These are phyloP conservation scores for Terfezia boudieri DNA, from an alignment of 495 filamentous ascomycete genomes.

Conservation along the genomic window DNA sequence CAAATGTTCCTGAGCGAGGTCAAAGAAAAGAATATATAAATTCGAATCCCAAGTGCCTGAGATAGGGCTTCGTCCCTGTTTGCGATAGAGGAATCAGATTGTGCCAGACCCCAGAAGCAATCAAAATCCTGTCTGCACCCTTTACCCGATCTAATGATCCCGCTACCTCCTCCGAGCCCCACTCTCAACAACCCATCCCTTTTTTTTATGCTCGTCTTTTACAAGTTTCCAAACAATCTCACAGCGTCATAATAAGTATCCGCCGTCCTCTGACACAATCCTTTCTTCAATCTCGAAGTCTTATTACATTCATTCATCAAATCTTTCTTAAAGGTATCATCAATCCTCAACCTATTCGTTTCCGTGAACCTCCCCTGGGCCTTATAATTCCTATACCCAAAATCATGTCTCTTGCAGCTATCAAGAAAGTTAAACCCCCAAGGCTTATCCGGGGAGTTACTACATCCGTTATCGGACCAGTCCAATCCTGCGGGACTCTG, in stretches of 20 bases:
- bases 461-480: conserved; percentile 26
- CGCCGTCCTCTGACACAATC: conserved; percentile 20
- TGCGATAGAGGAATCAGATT: no score
- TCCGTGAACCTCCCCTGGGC: conserved; percentile 23
- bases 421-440: conserved; percentile 24
- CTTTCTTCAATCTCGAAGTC: neutral
- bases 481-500: conserved; percentile 19
- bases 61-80: no score
- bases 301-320: conserved; percentile 13
- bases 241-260: conserved; percentile 28
- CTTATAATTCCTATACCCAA: conserved; percentile 28
- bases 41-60: no score
- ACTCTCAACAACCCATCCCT: no score
- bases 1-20: no score
- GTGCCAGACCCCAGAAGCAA: no score
- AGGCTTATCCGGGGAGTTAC: conserved; percentile 24
- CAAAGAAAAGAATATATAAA: no score
- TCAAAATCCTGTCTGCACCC: no score
- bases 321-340: conserved; percentile 25
- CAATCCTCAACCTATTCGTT: conserved; percentile 18
- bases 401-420: conserved; percentile 28
- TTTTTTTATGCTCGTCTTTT: neutral
- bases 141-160: no score
- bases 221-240: conserved; percentile 16
- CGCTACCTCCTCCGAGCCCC: no score